phyloP scores from a whole-genome alignment of 148 eudicot genomes.

The Fagopyrum tataricum region DNA sequence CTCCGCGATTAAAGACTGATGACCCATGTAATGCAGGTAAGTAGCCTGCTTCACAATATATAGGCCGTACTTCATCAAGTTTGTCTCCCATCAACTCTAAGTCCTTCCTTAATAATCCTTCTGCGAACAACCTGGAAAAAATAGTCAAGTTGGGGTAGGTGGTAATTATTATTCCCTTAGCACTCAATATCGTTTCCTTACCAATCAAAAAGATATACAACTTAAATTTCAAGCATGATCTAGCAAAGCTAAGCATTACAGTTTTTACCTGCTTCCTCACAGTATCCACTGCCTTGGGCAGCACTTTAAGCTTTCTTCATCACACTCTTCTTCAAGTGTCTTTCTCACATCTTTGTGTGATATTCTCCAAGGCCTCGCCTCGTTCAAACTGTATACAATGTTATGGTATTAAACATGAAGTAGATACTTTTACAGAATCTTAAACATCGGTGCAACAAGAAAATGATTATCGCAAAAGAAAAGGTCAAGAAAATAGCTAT shows the following conservation, averaged over 20 bases:
- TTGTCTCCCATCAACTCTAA: constrained; percentile 84
- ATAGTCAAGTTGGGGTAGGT: constrained; percentile 6
- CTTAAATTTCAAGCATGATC: not conserved
- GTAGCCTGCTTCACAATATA: constrained; percentile 82
- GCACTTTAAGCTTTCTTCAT: constrained; percentile 68
- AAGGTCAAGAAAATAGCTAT: not conserved
- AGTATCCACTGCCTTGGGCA: constrained; percentile 88
- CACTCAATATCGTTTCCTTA: not conserved
- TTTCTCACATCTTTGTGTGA: constrained; percentile 61
- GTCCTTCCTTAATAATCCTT: constrained; percentile 74
- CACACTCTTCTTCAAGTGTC: constrained; percentile 77
- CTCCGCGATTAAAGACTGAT: constrained; percentile 85
- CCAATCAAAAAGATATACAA: not conserved
- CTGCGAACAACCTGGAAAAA: constrained; percentile 65
- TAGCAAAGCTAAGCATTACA: not conserved
- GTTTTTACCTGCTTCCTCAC: constrained; percentile 79
- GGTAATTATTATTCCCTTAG: not conserved
- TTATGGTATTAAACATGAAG: not conserved
- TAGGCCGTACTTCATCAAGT: constrained; percentile 90
- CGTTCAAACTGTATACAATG: constrained; percentile 73
- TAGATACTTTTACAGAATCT: not conserved
- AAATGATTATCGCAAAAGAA: not conserved
- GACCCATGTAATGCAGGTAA: constrained; percentile 86
- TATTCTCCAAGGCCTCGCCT: constrained; percentile 89
- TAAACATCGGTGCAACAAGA: not conserved